Evolutionary conservation across 192 early-diverging fungal species (phyloP), one percentile per base, ranked within the genome.

Genomic region (Coemansia erecta): DNA sequence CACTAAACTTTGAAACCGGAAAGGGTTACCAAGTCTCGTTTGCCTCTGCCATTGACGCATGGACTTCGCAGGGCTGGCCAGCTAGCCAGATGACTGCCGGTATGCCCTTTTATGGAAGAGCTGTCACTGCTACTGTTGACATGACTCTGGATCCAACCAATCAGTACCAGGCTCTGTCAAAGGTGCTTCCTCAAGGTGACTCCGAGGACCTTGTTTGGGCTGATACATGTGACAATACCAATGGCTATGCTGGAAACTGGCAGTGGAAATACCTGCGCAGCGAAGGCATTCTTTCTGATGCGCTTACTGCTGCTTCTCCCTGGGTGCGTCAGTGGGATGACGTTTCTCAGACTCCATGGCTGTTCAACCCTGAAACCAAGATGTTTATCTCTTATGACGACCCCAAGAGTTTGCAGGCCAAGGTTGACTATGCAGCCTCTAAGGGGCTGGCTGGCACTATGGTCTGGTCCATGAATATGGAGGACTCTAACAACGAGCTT

Each of bases 331-430:
- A 80, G 47, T 86, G 82, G 75, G 86, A 89, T 35, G 24, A 64
- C 8, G 66, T 49, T 6, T 78, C 80, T 7, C 58, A 80, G 50
- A 88, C 88, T 2, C 88, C 90, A 13, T 89, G 88, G 87, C 26
- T 90, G 21, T 92, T 82, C 65, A 87, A 87, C 47, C 75, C 79
- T 4, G 33, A 33, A 0, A 86, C 72, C 18, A 84, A 70, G 19
- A 64, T 66, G 8, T 86, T 82, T 59, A 83, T 88, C 50, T 86
- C 86, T 2, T 89, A 89, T 47, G 86, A 88, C 54, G 86, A 89
- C 49, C 70, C 80, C 6, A 51, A 75, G n/a, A 86, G 85, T 11
- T 53, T 89, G 44, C 54, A 51, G 28, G 47, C 74, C 39, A 87
- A 88, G 64, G 73, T 81, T 0, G 58, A 82, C 48, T 86, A 81